Evolutionary conservation across 1,139 yeast species (phyloP), one percentile per base, ranked within the genome.

Genomic region (Tardiomyces depauwii): DNA sequence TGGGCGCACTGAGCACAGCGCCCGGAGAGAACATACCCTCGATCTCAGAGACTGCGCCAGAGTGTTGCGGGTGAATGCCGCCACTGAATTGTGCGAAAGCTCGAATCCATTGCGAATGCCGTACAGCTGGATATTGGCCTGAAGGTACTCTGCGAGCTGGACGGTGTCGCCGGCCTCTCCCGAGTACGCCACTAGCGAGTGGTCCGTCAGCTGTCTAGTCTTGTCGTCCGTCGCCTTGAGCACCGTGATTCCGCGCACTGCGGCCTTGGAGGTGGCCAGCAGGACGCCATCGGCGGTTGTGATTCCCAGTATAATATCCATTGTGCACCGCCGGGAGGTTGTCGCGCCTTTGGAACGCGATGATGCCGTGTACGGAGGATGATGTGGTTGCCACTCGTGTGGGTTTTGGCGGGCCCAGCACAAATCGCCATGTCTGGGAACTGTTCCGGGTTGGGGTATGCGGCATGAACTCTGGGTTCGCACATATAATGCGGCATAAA

Each of bases 131-230:
- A 88, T 78, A 62, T 93, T 91, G 44, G 96, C 98, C 64, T 86
- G 94, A 52, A 88, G 77, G 61, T 81, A 86, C 62, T 91, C 97
- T 41, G 96, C 94, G 67, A 91, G 89, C 63, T 91, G 56, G 57
- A 65, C 70, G 13, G 97, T 86, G 63, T 91, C 99, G 49, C 98
- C 98, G 3, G 96, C 76, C 64, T 91, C 98, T 47, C 99, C 99
- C 3, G 95, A 82, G 68, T 71, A 89, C 44, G 96, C 96, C 70
- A 91, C 74, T 56, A 89, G 72, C 50, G 86, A 77, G 61, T 84
- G 93, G 44, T 79, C 75, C 57, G 86, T 86, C 55, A 91, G 73
- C 43, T 66, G 68, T 53, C 93, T 70, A 12, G 97, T 89, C 68
- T 91, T 91, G 66, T 87, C 95, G 65, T 91, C 98, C 44, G 77